Evolutionary conservation across 768 basidiomycete species (phyloP), one percentile per base, ranked within the genome.

Genomic region (Gymnopilus dilepis): DNA sequence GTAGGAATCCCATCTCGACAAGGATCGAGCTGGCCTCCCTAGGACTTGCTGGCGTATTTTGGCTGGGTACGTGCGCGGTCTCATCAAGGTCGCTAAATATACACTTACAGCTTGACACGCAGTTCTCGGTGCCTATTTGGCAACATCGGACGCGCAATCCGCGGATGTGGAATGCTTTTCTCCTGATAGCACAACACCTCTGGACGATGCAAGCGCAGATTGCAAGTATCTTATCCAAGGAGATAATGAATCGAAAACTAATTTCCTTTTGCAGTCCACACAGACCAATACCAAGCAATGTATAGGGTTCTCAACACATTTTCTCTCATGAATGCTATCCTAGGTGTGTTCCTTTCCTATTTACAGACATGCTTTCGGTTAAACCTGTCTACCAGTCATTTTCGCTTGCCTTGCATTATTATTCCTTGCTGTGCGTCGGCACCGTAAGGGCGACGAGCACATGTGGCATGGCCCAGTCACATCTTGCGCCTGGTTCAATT

Each of bases 241-340:
- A n/a, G n/a, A n/a, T n/a, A n/a, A n/a, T n/a, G n/a, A n/a, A n/a
- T n/a, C n/a, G n/a, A n/a, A n/a, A n/a, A n/a, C n/a, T n/a, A n/a
- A n/a, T n/a, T n/a, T n/a, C 13, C 37, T 26, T 59, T 57, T 19
- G 17, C 67, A 94, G 92, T 93, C 76, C 87, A 90, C 58, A 93
- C 91, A 22, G 89, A 92, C 67, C 90, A 90, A 62, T 94, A 89
- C 72, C 92, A 92, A 65, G 91, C 92, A n/a, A 92, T 93, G 79
- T 94, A 93, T 72, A 86, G 88, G 28, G 92, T 93, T 19, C 79
- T 94, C 61, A 90, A 87, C 73, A 85, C 88, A 17, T 94, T 94
- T 74, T 86, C 92, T 6, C 75, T 94, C 58, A 86, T 94, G 73
- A 94, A 93, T 67, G 86, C 89, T 52, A 80, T 82, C 42, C 81